Evolutionary conservation across 2,329 filamentous ascomycete genomes (phyloP).

Genomic region (Pseudogymnoascus sp.): DNA sequence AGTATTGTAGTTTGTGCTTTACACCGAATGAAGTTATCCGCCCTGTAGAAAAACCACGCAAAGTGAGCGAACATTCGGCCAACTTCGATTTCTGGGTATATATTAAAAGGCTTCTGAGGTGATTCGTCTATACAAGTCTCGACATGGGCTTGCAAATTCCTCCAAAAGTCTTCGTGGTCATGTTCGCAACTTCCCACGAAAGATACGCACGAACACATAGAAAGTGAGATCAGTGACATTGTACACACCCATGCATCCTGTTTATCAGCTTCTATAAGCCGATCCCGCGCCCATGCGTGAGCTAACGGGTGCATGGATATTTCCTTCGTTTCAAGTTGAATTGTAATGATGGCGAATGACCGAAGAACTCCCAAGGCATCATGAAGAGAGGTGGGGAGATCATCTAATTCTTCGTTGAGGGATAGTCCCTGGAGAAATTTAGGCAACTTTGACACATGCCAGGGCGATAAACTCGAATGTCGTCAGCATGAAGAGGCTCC

Average conservation of each 20-base stretch:
- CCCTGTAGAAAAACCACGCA: neutral
- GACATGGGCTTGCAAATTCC: neutral
- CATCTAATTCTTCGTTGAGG: neutral
- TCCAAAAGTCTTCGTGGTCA: neutral
- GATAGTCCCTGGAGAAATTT: neutral
- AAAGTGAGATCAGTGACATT: neutral
- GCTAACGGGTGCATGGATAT: constrained; percentile 19
- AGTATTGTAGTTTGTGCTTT: neutral
- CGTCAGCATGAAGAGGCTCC: neutral
- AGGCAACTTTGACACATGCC: constrained; percentile 4
- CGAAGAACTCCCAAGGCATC: constrained; percentile 6
- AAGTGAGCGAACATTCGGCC: neutral
- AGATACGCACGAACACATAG: neutral
- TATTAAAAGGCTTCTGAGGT: neutral
- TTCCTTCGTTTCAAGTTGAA: constrained; percentile 3
- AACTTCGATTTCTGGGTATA: neutral
- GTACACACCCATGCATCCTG: neutral
- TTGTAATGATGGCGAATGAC: constrained; percentile 13
- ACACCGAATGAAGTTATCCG: neutral
- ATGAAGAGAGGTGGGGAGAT: neutral
- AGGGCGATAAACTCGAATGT: neutral
- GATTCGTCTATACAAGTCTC: neutral
- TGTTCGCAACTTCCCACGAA: neutral
- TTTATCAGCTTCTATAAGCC: neutral
- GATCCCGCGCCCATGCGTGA: constrained; percentile 20